Evolutionary conservation across 306 rosid species (phyloP).

Genomic region (Fagus sylvatica): DNA sequence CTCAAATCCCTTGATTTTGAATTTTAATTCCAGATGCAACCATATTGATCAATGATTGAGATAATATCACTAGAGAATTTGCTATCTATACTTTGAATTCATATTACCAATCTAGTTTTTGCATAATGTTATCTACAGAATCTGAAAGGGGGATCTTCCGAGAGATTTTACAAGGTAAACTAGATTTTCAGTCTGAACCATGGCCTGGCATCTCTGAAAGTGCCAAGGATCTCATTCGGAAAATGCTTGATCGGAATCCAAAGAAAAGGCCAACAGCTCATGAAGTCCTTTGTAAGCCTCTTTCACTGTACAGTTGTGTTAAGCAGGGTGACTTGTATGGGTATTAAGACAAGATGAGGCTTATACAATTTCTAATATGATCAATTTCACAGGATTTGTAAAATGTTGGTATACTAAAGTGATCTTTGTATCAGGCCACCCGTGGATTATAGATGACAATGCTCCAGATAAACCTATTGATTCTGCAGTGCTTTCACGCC

Average conservation of each 20-base stretch:
- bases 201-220: conserved; percentile 67
- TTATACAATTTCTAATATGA: background rate
- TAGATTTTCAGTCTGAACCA: conserved; percentile 64
- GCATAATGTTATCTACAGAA: conserved; percentile 32
- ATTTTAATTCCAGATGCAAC: too few species aligned
- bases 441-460: conserved; percentile 62
- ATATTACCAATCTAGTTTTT: background rate
- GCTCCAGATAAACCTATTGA: conserved; percentile 69
- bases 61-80: background rate
- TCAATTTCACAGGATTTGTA: background rate
- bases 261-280: conserved; percentile 18
- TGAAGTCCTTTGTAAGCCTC: conserved; percentile 16
- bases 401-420: background rate
- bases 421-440: conserved; percentile 49
- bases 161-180: conserved; percentile 48
- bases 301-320: background rate
- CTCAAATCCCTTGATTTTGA: too few species aligned
- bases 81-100: background rate
- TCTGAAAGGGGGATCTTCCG: conserved; percentile 54
- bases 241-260: conserved; percentile 46
- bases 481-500: conserved; percentile 59
- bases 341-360: background rate
- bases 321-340: too few species aligned
- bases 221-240: conserved; percentile 58
- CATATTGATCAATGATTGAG: too few species aligned